phyloP scores from a whole-genome alignment of 2,329 filamentous ascomycete species.

The Curvularia sp. region DNA sequence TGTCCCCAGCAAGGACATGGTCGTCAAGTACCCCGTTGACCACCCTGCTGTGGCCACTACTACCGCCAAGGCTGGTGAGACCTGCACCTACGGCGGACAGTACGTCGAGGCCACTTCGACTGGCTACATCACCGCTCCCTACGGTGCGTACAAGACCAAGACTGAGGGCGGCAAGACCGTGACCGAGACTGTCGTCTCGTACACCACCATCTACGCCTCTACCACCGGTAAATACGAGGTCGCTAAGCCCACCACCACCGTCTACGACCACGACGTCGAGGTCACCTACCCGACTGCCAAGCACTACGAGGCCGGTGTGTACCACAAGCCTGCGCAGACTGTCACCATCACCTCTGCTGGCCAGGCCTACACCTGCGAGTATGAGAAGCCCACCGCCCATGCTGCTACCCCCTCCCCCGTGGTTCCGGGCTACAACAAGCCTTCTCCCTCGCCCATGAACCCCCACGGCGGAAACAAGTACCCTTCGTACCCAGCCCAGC shows the following conservation, averaged over 20 bases:
- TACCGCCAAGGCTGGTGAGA: slow-evolving; percentile 29
- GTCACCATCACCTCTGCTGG: slow-evolving; percentile 44
- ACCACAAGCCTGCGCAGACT: slow-evolving; percentile 38
- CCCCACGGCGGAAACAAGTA: slow-evolving; percentile 15
- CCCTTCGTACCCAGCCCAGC: slow-evolving; percentile 7
- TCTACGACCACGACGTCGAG: slow-evolving; percentile 33
- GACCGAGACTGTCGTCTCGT: slow-evolving; percentile 37
- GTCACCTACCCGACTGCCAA: slow-evolving; percentile 38
- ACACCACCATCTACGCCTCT: slow-evolving; percentile 32
- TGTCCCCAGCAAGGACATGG: slow-evolving; percentile 36
- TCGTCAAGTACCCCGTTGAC: slow-evolving; percentile 29
- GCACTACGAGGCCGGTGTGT: slow-evolving; percentile 35
- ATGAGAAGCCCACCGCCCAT: slow-evolving; percentile 27
- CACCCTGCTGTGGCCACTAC: slow-evolving; percentile 33
- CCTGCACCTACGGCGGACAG: slow-evolving; percentile 38
- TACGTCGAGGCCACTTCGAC: slow-evolving; percentile 32
- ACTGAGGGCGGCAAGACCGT: slow-evolving; percentile 17
- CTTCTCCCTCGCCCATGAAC: slow-evolving; percentile 14
- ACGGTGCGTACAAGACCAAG: slow-evolving; percentile 35
- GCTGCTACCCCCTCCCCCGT: slow-evolving; percentile 9
- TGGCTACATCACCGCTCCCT: slow-evolving; percentile 34
- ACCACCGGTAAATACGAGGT: slow-evolving; percentile 41
- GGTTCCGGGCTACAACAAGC: slow-evolving; percentile 17
- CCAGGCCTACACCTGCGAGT: slow-evolving; percentile 40
- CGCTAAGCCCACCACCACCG: slow-evolving; percentile 44